A percentile compares a stretch with the other conserved stretches of the same genome.
Evolutionary conservation across 208 protist species (phyloP).

Genomic region (Entamoeba moshkovskii): DNA sequence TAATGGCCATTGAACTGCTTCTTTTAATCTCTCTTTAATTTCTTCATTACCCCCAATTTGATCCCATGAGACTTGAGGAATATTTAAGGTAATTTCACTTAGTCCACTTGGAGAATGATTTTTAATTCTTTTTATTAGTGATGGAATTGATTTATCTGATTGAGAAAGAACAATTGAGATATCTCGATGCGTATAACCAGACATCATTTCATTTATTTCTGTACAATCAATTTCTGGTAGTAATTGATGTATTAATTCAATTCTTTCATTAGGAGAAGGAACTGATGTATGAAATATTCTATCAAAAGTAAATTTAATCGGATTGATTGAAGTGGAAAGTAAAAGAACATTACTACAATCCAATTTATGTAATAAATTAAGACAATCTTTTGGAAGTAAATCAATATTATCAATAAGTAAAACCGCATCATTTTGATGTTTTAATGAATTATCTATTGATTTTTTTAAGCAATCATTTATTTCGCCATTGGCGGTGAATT

Average conservation of each 20-base stretch:
- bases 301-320: not conserved
- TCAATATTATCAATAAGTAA: not conserved
- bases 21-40: not conserved
- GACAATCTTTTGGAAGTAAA: not conserved
- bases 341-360: not conserved
- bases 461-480: not conserved
- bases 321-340: not conserved
- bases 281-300: not conserved
- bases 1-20: conserved; percentile 2
- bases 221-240: not conserved
- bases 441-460: not conserved
- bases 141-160: not conserved
- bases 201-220: not conserved
- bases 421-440: not conserved
- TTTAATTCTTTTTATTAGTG: not conserved
- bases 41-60: not conserved
- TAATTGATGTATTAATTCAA: not conserved
- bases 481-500: not conserved
- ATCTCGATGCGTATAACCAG: not conserved
- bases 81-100: not conserved
- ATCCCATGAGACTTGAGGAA: not conserved
- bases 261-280: not conserved
- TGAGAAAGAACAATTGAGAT: not conserved
- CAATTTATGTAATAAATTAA: not conserved
- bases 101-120: not conserved